These are phyloP conservation scores for Hypoxylon intermedium DNA, from an alignment of 495 filamentous ascomycete species.

Conservation along the genomic window DNA sequence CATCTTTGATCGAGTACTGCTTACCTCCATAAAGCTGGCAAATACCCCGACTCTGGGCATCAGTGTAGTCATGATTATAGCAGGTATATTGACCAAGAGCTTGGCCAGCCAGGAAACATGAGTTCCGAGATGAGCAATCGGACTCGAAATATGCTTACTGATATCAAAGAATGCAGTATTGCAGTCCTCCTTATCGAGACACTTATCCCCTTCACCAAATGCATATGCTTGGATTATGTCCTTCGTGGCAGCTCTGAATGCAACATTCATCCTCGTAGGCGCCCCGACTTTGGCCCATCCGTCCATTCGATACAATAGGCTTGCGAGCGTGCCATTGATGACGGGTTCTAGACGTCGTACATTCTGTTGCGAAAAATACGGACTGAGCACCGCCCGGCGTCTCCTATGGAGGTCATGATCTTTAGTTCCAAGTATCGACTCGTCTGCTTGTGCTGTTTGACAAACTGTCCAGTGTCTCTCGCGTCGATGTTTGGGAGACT, in stretches of 20 bases:
- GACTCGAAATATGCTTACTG: conserved; percentile 2
- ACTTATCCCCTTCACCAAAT: conserved; percentile 28
- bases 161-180: conserved; percentile 23
- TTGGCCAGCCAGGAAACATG: conserved; percentile 16
- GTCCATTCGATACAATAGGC: conserved; percentile 24
- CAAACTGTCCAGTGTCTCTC: conserved; percentile 22
- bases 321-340: conserved; percentile 31
- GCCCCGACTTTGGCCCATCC: conserved; percentile 16
- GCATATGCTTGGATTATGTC: conserved; percentile 29
- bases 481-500: conserved; percentile 19
- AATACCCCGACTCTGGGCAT: conserved; percentile 16
- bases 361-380: conserved; percentile 49
- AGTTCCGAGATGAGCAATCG: conserved; percentile 20
- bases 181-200: conserved; percentile 27
- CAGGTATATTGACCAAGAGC: conserved; percentile 1
- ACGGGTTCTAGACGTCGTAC: conserved; percentile 44
- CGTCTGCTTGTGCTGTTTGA: conserved; percentile 17
- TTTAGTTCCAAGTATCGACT: conserved; percentile 42
- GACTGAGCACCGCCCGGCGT: conserved; percentile 44
- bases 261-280: conserved; percentile 16
- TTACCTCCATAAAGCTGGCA: conserved; percentile 19
- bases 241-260: conserved; percentile 25
- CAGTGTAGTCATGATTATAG: conserved; percentile 9
- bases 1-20: neutral
- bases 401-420: conserved; percentile 48